phyloP scores from a whole-genome alignment of 2,329 filamentous ascomycete species.

The Ophiostoma himal-ulmi region DNA sequence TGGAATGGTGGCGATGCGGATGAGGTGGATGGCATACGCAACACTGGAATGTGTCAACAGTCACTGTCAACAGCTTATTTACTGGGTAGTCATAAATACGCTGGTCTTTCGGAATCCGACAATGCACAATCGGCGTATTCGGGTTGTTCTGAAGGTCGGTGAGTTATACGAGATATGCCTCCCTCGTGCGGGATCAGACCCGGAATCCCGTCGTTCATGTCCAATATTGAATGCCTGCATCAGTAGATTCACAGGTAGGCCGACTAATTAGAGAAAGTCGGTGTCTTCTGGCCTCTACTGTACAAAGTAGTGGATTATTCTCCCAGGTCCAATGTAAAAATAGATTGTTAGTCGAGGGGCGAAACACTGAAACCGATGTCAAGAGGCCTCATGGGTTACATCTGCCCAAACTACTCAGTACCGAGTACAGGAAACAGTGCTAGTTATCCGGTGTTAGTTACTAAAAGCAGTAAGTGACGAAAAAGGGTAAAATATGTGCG shows the following conservation, averaged over 20 bases:
- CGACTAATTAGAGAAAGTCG: neutral
- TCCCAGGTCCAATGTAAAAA: neutral
- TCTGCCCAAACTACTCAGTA: neutral
- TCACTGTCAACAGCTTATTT: neutral
- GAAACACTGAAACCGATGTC: neutral
- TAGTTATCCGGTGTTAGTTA: neutral
- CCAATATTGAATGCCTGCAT: constrained; percentile 5
- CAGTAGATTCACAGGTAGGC: neutral
- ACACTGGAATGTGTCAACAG: constrained; percentile 5
- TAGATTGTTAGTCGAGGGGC: neutral
- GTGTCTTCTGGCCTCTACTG: neutral
- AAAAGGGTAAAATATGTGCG: neutral
- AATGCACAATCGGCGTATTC: neutral
- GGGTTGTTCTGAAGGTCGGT: neutral
- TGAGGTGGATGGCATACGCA: neutral
- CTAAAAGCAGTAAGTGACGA: neutral
- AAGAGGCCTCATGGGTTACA: neutral
- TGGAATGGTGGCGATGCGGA: neutral
- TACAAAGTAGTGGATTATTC: too few relatives aligned
- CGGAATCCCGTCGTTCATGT: neutral
- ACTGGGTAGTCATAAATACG: too few relatives aligned
- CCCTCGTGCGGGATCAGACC: neutral
- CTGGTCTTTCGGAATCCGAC: neutral
- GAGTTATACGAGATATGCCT: constrained; percentile 1
- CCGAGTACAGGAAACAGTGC: neutral